phyloP scores from a whole-genome alignment of 1,284 basidiomycete genomes.

The Ceratobasidium sp. region DNA sequence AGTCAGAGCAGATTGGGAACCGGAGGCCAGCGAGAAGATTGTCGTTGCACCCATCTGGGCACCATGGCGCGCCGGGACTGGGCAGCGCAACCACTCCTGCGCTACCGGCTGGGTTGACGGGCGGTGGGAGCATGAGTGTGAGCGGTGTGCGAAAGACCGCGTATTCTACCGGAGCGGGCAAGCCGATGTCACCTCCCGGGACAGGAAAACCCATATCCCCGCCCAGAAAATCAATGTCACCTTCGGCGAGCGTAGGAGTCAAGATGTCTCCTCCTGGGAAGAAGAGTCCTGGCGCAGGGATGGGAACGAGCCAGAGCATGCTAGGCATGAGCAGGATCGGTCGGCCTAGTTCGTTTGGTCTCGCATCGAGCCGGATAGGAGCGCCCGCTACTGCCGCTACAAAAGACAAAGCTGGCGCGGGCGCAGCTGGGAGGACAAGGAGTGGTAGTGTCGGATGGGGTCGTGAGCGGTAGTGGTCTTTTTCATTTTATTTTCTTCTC shows the following conservation, averaged over 20 bases:
- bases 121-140: not conserved
- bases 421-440: constrained; percentile 4
- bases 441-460: constrained; percentile 35
- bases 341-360: constrained; percentile 20
- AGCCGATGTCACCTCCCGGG: not conserved
- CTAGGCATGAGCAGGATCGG: constrained; percentile 25
- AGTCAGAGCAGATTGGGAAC: constrained; percentile 4
- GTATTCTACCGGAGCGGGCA: not conserved
- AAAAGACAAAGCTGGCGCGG: not conserved
- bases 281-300: not conserved
- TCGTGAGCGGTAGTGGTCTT: not conserved
- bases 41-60: constrained; percentile 26
- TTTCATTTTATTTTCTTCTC: not conserved
- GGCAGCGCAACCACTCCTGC: constrained; percentile 19
- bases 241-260: not conserved
- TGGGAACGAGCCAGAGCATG: not conserved
- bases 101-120: not conserved
- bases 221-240: not conserved
- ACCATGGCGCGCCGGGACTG: not conserved
- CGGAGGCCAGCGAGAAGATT: constrained; percentile 3
- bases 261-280: not conserved
- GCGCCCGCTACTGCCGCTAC: not conserved
- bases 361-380: not conserved
- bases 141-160: constrained; percentile 9
- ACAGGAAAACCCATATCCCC: not conserved